Conservation (phyloP, 306 rosid species). For the Prunus persica region DNA sequence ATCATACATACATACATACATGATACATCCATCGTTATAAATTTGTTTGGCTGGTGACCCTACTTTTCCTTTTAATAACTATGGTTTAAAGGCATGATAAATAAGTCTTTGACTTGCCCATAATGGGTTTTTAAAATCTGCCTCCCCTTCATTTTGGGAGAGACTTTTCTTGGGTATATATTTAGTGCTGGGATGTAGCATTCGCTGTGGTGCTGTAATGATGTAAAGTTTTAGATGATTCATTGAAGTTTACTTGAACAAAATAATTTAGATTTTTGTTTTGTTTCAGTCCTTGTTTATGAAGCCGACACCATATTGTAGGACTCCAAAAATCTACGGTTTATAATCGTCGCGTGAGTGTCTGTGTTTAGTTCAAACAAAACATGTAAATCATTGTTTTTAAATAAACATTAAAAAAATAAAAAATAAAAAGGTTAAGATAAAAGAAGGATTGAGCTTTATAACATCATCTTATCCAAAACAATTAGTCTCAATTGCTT, state of each 20-base stretch:
- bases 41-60: conserved; percentile 24
- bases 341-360: not conserved
- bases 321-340: not conserved
- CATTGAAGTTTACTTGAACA: not conserved
- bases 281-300: not conserved
- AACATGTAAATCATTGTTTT: not conserved
- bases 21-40: conserved; percentile 31
- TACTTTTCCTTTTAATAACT: conserved; percentile 13
- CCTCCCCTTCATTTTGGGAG: conserved; percentile 31
- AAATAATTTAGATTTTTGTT: not conserved
- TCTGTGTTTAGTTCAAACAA: not conserved
- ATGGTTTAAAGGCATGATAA: conserved; percentile 31
- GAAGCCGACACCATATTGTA: too few relatives aligned
- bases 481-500: conserved; percentile 10
- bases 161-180: not conserved
- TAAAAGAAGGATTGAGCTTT: not conserved
- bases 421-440: not conserved
- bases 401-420: not conserved
- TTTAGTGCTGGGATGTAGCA: conserved; percentile 6
- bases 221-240: conserved; percentile 22
- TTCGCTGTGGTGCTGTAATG: conserved; percentile 13
- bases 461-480: not conserved
- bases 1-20: conserved; percentile 6
- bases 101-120: conserved; percentile 40
- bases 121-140: conserved; percentile 1